Evolutionary conservation across 805 yeast genomes (phyloP).

Genomic region (Phaffomyces antillensis): DNA sequence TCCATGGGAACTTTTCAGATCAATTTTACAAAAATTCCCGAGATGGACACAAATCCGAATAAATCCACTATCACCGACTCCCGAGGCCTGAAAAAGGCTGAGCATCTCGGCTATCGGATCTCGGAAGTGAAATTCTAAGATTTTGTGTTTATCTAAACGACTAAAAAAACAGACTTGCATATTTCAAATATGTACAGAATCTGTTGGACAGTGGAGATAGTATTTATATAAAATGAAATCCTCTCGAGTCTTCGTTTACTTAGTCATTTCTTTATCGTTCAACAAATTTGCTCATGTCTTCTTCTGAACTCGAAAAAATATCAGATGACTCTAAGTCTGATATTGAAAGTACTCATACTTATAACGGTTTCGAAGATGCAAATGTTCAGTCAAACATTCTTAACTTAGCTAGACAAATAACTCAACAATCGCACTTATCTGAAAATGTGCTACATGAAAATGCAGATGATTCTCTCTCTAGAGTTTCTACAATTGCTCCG

Average conservation of each 20-base stretch:
- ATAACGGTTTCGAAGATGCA: conserved; percentile 3
- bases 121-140: too few relatives aligned
- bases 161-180: too few relatives aligned
- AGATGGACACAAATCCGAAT: too few relatives aligned
- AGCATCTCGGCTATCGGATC: too few relatives aligned
- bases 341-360: neutral
- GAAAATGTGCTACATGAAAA: conserved; percentile 3
- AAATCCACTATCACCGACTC: too few relatives aligned
- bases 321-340: conserved; percentile 1
- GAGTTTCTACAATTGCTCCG: conserved; percentile 25
- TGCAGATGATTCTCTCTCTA: conserved; percentile 9
- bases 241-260: too few relatives aligned
- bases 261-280: neutral
- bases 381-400: conserved; percentile 26
- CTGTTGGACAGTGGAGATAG: too few relatives aligned
- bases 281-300: neutral
- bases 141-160: too few relatives aligned
- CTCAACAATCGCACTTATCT: conserved; percentile 15
- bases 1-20: too few relatives aligned
- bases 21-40: too few relatives aligned
- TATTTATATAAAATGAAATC: neutral
- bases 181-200: too few relatives aligned
- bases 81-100: too few relatives aligned
- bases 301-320: conserved; percentile 1
- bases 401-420: conserved; percentile 32